Base-by-base conservation (phyloP, 1,139 yeast species). In the Diutina neorugosa region DNA sequence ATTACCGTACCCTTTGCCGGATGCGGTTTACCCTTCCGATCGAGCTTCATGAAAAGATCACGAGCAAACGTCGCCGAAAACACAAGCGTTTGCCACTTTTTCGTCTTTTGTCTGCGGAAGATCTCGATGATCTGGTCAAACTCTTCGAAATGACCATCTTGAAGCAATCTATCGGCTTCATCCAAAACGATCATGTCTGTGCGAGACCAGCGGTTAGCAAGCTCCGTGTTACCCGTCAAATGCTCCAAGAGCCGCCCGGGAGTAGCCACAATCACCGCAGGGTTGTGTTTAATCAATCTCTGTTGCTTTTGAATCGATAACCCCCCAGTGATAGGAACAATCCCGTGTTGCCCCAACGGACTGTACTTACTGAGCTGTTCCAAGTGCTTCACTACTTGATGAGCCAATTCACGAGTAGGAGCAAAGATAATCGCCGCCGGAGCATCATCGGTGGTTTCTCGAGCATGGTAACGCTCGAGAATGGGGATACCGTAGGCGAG, bases 351-450 rank as follows among this genome's bases (percentile, higher is more conserved):
- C 1, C 78, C 64, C 53, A 83, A 71, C 1, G 88, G 85, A 52
- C 85, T 78, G 59, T 69, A 79, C 54, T 80, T 77, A 16, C 90
- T 75, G 8, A 90, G 65, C 16, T 73, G 71, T 58, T 81, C 78
- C 57, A 93, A 68, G 69, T 93, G 98, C 57, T 83, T 81, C 44
- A 84, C 82, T 53, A 94, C 97, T 69, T 94, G 99, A 60, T 87
- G 94, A 0, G 96, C 98, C 61, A 94, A 77, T 66, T 94, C 98
- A 73, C 99, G 79, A 0, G 99, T 94, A 20, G 99, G 99, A 0
- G 96, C 86, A 63, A 94, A 87, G 20, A 94, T 79, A 12, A 94
- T 71, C 9, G 91, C 98, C 3, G 84, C 72, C 2, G 96, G 93
- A 2, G 49, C 47, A 23, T 52, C n/a, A 65, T 64, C 46, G 16